Evolutionary conservation across 768 basidiomycete genomes (phyloP).

Genomic region (Kwoniella dejecticola): DNA sequence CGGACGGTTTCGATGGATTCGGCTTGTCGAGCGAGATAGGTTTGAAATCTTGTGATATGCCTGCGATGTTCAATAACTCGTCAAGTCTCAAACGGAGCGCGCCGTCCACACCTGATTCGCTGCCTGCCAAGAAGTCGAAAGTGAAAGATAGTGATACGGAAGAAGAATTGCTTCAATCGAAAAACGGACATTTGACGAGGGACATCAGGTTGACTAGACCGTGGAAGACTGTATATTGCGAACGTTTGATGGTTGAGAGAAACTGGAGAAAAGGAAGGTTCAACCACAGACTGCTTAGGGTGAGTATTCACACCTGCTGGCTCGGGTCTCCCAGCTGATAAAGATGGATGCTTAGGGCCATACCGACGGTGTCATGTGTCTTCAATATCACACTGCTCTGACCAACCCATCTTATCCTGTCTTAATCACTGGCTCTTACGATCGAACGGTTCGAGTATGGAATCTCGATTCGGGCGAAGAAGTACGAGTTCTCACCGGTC

Average conservation of each 20-base stretch:
- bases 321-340: not conserved
- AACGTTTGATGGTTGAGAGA: conserved; percentile 91
- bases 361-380: conserved; percentile 93
- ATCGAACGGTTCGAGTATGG: conserved; percentile 92
- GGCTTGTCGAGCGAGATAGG: conserved; percentile 1
- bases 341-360: conserved; percentile 63
- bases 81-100: conserved; percentile 22
- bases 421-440: conserved; percentile 96
- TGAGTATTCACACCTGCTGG: conserved; percentile 18
- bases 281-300: conserved; percentile 74
- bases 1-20: not conserved
- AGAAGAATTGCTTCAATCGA: conserved; percentile 14
- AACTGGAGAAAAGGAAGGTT: conserved; percentile 96
- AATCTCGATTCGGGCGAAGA: conserved; percentile 88
- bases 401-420: conserved; percentile 76
- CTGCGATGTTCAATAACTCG: not conserved
- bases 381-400: conserved; percentile 74
- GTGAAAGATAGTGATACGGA: conserved; percentile 42
- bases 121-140: conserved; percentile 28
- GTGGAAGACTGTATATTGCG: conserved; percentile 98
- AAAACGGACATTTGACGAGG: conserved; percentile 25
- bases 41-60: conserved; percentile 22
- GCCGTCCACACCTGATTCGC: not conserved
- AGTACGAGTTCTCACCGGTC: conserved; percentile 80
- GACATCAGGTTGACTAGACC: conserved; percentile 66